Evolutionary conservation across 768 basidiomycete species (phyloP).

Genomic region (Gautieria morchelliformis): DNA sequence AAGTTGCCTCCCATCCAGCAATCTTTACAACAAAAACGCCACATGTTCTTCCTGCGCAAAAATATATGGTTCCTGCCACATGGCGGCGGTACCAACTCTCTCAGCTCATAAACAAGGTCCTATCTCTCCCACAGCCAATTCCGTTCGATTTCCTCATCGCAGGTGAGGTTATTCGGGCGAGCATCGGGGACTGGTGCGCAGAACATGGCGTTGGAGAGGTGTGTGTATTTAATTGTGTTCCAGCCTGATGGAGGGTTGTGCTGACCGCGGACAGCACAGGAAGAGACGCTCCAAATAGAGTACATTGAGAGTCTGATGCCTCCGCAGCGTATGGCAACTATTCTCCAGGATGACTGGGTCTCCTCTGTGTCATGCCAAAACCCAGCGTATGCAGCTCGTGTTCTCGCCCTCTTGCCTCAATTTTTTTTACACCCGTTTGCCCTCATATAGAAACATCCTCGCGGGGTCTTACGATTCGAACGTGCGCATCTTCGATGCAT

Average conservation of each 20-base stretch:
- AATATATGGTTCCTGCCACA: conserved; percentile 82
- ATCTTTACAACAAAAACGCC: conserved; percentile 64
- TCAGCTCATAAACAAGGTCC: conserved; percentile 91
- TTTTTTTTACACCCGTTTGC: conserved; percentile 1
- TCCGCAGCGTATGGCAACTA: conserved; percentile 66
- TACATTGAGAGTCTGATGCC: conserved; percentile 87
- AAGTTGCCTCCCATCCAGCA: conserved; percentile 29
- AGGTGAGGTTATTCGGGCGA: conserved; percentile 69
- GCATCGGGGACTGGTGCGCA: conserved; percentile 64
- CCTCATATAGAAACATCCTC: conserved; percentile 49
- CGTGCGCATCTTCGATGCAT: conserved; percentile 64
- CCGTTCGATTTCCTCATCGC: conserved; percentile 90
- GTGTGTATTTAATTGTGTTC: conserved; percentile 12
- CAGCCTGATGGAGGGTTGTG: neutral
- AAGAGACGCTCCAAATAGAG: conserved; percentile 87
- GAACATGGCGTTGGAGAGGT: conserved; percentile 69
- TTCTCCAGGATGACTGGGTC: conserved; percentile 92
- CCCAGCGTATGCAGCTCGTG: conserved; percentile 33
- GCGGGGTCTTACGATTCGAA: conserved; percentile 77
- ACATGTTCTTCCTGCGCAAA: conserved; percentile 74
- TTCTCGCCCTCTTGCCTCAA: neutral
- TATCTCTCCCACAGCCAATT: conserved; percentile 60
- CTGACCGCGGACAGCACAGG: conserved; percentile 31
- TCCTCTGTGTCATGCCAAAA: conserved; percentile 62
- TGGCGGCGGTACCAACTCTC: conserved; percentile 97